A percentile compares a stretch with the other conserved stretches of the same genome.
phyloP scores from a whole-genome alignment of 768 basidiomycete species.

The Leccinellum luteum region DNA sequence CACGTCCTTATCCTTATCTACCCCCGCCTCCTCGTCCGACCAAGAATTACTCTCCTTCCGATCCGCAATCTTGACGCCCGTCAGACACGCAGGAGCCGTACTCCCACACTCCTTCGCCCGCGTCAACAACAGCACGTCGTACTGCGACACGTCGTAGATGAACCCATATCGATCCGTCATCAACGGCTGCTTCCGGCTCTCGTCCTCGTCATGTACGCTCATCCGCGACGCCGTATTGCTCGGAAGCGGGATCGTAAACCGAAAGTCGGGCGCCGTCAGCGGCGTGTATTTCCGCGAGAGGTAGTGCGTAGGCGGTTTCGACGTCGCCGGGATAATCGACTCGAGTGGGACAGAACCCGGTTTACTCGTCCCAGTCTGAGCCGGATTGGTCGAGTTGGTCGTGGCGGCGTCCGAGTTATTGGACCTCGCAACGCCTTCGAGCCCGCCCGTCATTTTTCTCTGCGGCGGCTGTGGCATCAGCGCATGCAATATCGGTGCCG shows the following conservation, averaged over 20 bases:
- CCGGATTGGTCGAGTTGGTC: conserved; percentile 2
- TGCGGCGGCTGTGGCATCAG: conserved; percentile 50
- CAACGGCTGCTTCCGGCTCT: conserved; percentile 46
- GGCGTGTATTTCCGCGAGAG: conserved; percentile 73
- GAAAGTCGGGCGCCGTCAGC: conserved; percentile 71
- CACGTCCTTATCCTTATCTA: conserved; percentile 9
- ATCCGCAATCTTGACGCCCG: conserved; percentile 86
- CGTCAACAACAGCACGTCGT: conserved; percentile 74
- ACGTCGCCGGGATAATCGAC: conserved; percentile 75
- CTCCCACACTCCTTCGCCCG: conserved; percentile 70
- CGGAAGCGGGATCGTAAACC: conserved; percentile 54
- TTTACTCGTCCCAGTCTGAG: conserved; percentile 29
- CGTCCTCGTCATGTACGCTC: conserved; percentile 43
- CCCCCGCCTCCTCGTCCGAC: conserved; percentile 61
- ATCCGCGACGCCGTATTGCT: conserved; percentile 55
- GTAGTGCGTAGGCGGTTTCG: conserved; percentile 84
- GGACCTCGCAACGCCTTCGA: conserved; percentile 19
- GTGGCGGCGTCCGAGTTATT: conserved; percentile 7
- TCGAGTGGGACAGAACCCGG: conserved; percentile 63
- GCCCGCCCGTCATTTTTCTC: conserved; percentile 36
- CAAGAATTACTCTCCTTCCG: conserved; percentile 76
- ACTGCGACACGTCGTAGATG: conserved; percentile 81
- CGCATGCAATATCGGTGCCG: conserved; percentile 60
- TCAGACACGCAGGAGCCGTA: conserved; percentile 80
- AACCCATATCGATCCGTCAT: conserved; percentile 89